Evolutionary conservation across 306 rosid species (phyloP).

Genomic region (Oemleria cerasiformis): DNA sequence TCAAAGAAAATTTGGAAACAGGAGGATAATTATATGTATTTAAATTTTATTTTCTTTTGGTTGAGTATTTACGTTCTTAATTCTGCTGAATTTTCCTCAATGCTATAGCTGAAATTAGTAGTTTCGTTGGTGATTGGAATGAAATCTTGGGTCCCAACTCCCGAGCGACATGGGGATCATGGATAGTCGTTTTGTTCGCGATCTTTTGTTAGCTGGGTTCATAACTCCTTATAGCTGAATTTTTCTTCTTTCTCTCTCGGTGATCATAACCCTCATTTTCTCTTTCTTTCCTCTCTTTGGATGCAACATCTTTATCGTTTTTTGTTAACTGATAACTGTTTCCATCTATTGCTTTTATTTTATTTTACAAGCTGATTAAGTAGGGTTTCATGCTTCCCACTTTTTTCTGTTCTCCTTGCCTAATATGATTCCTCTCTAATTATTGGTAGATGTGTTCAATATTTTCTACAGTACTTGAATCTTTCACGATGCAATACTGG

Average conservation of each 20-base stretch:
- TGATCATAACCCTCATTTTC: neutral
- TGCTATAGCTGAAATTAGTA: neutral
- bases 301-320: neutral
- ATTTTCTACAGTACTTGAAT: constrained; percentile 58
- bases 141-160: neutral
- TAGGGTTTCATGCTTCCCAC: neutral
- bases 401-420: neutral
- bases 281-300: neutral
- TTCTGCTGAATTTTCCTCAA: neutral
- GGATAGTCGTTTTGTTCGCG: neutral
- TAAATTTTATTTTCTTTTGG: too few relatives aligned
- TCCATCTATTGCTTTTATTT: neutral
- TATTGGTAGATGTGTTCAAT: constrained; percentile 8
- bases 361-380: neutral
- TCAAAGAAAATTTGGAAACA: neutral
- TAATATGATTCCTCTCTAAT: neutral
- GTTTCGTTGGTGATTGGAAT: neutral
- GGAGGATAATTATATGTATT: neutral
- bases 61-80: neutral
- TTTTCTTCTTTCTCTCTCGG: neutral
- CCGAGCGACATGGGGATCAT: neutral
- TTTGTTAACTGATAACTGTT: neutral
- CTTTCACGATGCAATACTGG: constrained; percentile 85
- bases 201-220: neutral
- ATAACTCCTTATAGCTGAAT: neutral